Percentiles rank a stretch among this genome's conserved stretches.
Conservation (phyloP, 495 filamentous ascomycete genomes). For the Aspergillus cristatus region DNA sequence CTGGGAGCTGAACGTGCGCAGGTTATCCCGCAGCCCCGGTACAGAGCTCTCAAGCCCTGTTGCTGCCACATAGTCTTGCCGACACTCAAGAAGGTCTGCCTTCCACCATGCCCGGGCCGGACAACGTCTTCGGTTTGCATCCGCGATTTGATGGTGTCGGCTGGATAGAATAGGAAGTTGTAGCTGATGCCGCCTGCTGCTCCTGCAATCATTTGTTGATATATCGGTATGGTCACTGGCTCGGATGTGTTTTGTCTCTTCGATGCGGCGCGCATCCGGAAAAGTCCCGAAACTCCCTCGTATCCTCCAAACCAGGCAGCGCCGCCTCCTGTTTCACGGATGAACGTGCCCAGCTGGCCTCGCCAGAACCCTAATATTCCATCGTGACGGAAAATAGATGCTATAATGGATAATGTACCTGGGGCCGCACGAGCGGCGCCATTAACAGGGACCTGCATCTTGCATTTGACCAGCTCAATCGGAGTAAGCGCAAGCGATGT, state of each 20-base stretch:
- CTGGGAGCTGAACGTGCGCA: constrained; percentile 79
- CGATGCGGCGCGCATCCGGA: constrained; percentile 36
- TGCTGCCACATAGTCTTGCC: constrained; percentile 64
- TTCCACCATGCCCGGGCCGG: constrained; percentile 16
- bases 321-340: constrained; percentile 86
- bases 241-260: constrained; percentile 4
- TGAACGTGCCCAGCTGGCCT: constrained; percentile 85
- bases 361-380: constrained; percentile 87
- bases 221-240: constrained; percentile 33
- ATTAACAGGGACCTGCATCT: constrained; percentile 72
- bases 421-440: constrained; percentile 28
- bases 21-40: constrained; percentile 92
- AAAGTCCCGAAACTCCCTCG: constrained; percentile 64
- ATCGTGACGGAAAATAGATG: constrained; percentile 67
- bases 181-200: constrained; percentile 88
- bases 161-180: constrained; percentile 94
- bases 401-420: constrained; percentile 54
- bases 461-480: constrained; percentile 96
- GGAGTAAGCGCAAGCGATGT: constrained; percentile 88
- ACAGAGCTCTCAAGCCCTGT: constrained; percentile 75
- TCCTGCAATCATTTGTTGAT: constrained; percentile 79
- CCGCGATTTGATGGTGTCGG: constrained; percentile 90
- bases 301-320: constrained; percentile 95
- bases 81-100: constrained; percentile 60
- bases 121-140: constrained; percentile 83